Conservation (phyloP, 108 stramenopile species). For the Cyclotella kingstonii region DNA sequence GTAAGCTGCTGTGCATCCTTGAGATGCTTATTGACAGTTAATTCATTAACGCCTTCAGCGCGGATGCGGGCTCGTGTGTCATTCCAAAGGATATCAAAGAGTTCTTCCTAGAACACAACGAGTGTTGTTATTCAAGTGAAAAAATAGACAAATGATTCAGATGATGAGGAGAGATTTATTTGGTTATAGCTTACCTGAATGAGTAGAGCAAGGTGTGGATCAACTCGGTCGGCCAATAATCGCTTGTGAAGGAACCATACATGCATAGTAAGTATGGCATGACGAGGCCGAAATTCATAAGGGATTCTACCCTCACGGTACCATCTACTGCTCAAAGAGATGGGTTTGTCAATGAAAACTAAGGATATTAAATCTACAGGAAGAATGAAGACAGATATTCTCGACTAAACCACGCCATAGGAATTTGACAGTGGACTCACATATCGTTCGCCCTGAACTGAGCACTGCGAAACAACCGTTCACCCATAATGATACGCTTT, state of each 20-base stretch:
- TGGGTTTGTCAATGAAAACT: too few relatives aligned
- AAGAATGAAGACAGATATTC: too few relatives aligned
- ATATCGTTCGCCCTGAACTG: constrained; percentile 66
- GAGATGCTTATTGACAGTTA: constrained; percentile 83
- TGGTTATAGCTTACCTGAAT: constrained; percentile 28
- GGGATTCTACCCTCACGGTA: constrained; percentile 69
- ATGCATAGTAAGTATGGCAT: constrained; percentile 85
- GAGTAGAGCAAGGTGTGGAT: constrained; percentile 49
- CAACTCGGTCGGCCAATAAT: constrained; percentile 53
- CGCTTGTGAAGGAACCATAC: constrained; percentile 90
- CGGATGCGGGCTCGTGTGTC: constrained; percentile 80
- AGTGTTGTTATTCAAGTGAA: too few relatives aligned
- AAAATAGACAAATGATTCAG: too few relatives aligned
- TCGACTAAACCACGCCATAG: too few relatives aligned
- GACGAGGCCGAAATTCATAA: constrained; percentile 80
- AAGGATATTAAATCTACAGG: neutral
- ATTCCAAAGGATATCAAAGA: constrained; percentile 91
- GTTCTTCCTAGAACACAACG: constrained; percentile 83
- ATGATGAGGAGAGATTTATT: too few relatives aligned
- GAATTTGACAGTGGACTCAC: constrained; percentile 36
- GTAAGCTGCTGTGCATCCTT: constrained; percentile 85
- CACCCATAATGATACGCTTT: constrained; percentile 62
- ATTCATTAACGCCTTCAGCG: constrained; percentile 72
- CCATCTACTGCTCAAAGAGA: too few relatives aligned
- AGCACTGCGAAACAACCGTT: constrained; percentile 68